Base-by-base conservation (phyloP, 1,284 basidiomycete species). In the Apiotrichum laibachii region DNA sequence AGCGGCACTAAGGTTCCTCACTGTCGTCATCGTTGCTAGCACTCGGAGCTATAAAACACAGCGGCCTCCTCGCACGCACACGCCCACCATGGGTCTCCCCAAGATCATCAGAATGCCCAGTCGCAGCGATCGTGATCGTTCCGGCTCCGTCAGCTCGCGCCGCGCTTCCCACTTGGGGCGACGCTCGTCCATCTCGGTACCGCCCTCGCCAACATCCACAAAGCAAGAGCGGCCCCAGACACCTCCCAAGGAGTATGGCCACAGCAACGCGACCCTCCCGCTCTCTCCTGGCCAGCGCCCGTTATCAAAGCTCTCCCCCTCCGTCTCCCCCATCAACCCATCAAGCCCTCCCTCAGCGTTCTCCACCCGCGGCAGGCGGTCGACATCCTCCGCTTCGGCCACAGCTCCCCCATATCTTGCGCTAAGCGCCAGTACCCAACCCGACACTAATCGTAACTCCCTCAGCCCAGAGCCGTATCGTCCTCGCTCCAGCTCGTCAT, bases 81-180 rank as follows among this genome's bases (percentile, higher is more conserved):
- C 43, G 18, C 19, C 43, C 43, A 21, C 19, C 11, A 47, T 47
- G 45, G 45, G 45, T 33, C 11, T 47, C 26, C 18, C 45, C 45
- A 47, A 47, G 18, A 31, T 47, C 22, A 33, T 31, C 45, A 49
- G 34, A 49, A 49, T 49, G 47, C 19, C 47, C 31, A 34, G 16
- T 5, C 12, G 34, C 33, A 49, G n/a, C 47, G 31, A 33, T 22
- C 26, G 31, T 5, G 31, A 49, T 10, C 5, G 19, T 13, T 19
- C n/a, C n/a, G 43, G 43, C 19, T 11, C n/a, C 43, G 15, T 37
- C 10, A 16, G 37, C 12, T 16, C 12, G 12, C 11, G 15, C 37
- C 37, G 37, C 37, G 11, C 37, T 11, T 37, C 37, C 12, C 26
- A 31, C 26, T 31, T 31, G 3, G 4, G 26, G 26, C 26, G 26